phyloP scores from a whole-genome alignment of 2,329 filamentous ascomycete species.

The Rhinocladiella mackenziei region DNA sequence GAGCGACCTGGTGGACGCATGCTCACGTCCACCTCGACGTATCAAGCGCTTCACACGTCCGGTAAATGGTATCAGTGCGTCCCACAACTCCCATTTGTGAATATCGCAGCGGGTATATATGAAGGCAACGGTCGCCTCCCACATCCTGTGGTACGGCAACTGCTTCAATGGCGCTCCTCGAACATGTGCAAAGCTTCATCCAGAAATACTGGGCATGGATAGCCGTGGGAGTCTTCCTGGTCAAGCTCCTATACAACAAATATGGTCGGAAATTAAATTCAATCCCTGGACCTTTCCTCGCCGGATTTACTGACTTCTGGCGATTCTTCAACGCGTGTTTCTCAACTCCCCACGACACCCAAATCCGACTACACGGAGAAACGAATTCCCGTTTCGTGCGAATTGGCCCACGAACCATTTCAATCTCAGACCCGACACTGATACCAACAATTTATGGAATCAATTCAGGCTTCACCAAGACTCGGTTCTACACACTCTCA shows the following conservation, averaged over 20 bases:
- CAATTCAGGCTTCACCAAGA: constrained; percentile 76
- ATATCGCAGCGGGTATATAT: not conserved
- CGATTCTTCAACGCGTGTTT: constrained; percentile 64
- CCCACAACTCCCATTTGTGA: no score
- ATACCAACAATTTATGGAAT: constrained; percentile 74
- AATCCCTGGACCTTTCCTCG: constrained; percentile 68
- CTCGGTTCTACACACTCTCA: constrained; percentile 35
- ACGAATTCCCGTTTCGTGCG: constrained; percentile 67
- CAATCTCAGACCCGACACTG: constrained; percentile 68
- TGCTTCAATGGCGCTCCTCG: constrained; percentile 7
- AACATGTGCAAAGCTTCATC: constrained; percentile 1
- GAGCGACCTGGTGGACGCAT: no score
- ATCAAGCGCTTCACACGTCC: no score
- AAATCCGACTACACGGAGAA: constrained; percentile 64
- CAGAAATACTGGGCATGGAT: constrained; percentile 14
- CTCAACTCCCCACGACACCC: constrained; percentile 62
- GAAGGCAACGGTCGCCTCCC: not conserved
- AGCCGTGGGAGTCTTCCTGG: constrained; percentile 10
- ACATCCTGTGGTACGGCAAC: not conserved
- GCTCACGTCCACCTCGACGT: no score
- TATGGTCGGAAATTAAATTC: constrained; percentile 21
- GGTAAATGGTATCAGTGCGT: no score
- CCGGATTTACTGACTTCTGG: constrained; percentile 69
- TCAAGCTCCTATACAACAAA: constrained; percentile 24
- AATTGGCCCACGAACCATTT: constrained; percentile 68